Evolutionary conservation across 306 rosid genomes (phyloP).

Genomic region (Dalbergia cultrata): DNA sequence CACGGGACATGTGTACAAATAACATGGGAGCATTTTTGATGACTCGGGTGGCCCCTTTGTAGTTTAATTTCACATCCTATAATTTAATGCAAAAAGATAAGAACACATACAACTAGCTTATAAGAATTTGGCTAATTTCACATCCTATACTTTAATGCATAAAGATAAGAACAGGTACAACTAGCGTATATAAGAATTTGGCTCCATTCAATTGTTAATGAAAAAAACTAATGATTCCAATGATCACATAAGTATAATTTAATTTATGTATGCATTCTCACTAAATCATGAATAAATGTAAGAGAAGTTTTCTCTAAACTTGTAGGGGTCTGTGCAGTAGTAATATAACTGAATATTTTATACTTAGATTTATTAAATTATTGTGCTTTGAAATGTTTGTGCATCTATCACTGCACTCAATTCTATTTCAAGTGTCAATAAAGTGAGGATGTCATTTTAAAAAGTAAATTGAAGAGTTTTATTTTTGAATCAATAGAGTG

Average conservation of each 20-base stretch:
- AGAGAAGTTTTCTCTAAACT: neutral
- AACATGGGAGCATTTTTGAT: conserved; percentile 30
- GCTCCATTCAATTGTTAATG: neutral
- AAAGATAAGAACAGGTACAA: neutral
- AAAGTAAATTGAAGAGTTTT: too few relatives aligned
- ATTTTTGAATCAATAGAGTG: too few relatives aligned
- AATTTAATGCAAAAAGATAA: neutral
- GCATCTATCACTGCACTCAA: neutral
- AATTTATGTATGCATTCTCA: too few relatives aligned
- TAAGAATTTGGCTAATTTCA: too few relatives aligned
- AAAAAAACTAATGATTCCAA: neutral
- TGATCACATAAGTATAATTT: neutral
- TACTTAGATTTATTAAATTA: too few relatives aligned
- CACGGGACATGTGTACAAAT: conserved; percentile 47
- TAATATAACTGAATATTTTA: too few relatives aligned
- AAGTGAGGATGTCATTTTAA: too few relatives aligned
- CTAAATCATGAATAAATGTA: too few relatives aligned
- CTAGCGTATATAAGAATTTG: neutral
- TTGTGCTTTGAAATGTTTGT: too few relatives aligned
- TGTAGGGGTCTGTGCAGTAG: neutral
- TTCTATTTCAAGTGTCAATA: neutral
- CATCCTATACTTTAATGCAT: neutral
- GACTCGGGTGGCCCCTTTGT: conserved; percentile 28
- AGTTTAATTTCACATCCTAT: conserved; percentile 41
- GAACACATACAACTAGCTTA: neutral